A percentile compares a stretch with the other conserved stretches of the same genome.
These are phyloP conservation scores for Lophiotrema nucula DNA, from an alignment of 495 filamentous ascomycete species.

Conservation along the genomic window DNA sequence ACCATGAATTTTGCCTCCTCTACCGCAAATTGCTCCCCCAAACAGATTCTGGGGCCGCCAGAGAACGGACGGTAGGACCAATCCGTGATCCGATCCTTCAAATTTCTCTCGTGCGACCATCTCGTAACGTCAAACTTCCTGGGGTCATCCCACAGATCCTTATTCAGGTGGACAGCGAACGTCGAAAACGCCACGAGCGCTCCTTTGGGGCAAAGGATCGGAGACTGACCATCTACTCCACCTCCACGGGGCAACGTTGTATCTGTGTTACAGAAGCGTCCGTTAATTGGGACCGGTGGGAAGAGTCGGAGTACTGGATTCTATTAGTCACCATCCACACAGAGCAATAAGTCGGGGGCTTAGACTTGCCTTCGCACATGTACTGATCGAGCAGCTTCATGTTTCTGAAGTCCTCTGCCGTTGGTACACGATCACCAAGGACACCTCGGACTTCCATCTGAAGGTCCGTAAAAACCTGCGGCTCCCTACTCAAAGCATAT, in stretches of 20 bases:
- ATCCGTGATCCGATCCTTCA: background rate
- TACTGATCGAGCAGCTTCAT: background rate
- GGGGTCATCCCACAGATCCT: background rate
- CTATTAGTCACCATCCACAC: background rate
- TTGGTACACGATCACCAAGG: background rate
- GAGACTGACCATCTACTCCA: background rate
- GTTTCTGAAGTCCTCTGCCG: background rate
- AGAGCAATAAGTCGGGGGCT: background rate
- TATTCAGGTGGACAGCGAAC: background rate
- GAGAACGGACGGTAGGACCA: slow-evolving; percentile 1
- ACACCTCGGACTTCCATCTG: background rate
- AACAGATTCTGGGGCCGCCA: background rate
- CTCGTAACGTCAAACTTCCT: background rate
- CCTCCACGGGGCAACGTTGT: background rate
- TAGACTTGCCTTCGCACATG: background rate
- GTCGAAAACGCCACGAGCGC: background rate
- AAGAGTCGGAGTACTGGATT: background rate
- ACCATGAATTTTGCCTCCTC: background rate
- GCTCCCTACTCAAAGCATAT: background rate
- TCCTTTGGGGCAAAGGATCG: background rate
- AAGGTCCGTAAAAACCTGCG: background rate
- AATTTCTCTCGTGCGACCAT: background rate
- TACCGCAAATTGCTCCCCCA: background rate
- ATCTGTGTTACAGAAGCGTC: background rate
- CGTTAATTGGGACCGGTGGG: background rate